These are phyloP conservation scores for Colletotrichum tofieldiae DNA, from an alignment of 2,329 filamentous ascomycete species.

Conservation along the genomic window DNA sequence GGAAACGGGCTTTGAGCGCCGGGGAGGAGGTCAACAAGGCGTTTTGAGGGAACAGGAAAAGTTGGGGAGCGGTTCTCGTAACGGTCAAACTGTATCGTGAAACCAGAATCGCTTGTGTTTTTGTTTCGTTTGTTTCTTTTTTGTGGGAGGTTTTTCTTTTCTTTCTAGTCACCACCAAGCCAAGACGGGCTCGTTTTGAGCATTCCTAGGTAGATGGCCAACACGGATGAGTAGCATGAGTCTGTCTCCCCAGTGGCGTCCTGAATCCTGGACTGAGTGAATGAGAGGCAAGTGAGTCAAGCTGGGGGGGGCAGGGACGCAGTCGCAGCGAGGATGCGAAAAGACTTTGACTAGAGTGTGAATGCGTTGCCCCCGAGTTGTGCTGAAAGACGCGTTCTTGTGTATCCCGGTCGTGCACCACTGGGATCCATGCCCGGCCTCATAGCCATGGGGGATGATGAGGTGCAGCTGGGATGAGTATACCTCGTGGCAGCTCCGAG, in stretches of 20 bases:
- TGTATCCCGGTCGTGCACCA: background rate
- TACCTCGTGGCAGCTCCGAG: background rate
- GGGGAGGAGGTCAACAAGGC: background rate
- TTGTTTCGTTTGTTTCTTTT: background rate
- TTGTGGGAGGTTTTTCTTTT: background rate
- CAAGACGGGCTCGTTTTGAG: background rate
- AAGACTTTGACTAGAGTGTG: too few species aligned
- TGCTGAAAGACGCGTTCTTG: background rate
- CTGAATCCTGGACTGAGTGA: background rate
- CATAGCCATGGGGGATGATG: background rate
- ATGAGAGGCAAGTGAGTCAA: too few species aligned
- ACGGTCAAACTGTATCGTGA: background rate
- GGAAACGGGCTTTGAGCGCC: background rate
- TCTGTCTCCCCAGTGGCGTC: background rate
- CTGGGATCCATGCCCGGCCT: background rate
- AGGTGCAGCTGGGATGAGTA: slow-evolving; percentile 5
- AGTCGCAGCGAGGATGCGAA: too few species aligned
- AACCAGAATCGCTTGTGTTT: background rate
- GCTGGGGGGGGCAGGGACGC: too few species aligned
- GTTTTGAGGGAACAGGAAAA: background rate
- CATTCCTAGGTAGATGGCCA: background rate
- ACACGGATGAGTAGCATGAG: background rate
- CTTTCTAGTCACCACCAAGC: background rate
- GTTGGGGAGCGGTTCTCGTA: background rate
- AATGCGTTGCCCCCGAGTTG: too few species aligned